A percentile compares a stretch with the other conserved stretches of the same genome.
Evolutionary conservation across 2,329 filamentous ascomycete species (phyloP).

Genomic region (Aspergillus sergii): DNA sequence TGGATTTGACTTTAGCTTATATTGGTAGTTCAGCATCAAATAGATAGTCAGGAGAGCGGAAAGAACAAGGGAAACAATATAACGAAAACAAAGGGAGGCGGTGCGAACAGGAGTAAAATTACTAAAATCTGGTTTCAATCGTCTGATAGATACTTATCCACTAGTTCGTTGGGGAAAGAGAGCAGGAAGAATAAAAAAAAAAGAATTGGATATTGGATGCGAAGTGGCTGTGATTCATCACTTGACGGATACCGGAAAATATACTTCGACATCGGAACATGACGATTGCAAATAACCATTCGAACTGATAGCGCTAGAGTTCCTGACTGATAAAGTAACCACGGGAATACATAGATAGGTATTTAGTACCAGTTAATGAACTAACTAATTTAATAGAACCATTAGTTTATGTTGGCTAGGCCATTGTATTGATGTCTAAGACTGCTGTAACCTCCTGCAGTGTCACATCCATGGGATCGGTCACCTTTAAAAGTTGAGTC

Average conservation of each 20-base stretch:
- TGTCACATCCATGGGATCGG: constrained; percentile 19
- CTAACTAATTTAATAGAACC: not conserved
- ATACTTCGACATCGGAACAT: not conserved
- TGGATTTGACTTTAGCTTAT: too few relatives aligned
- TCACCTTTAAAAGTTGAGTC: constrained; percentile 17
- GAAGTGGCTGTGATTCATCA: not conserved
- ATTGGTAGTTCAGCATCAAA: not conserved
- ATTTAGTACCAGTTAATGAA: not conserved
- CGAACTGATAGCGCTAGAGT: not conserved
- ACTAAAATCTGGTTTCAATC: not conserved
- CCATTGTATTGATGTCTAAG: not conserved
- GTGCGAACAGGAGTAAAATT: not conserved
- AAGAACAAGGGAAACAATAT: not conserved
- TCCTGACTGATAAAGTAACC: not conserved
- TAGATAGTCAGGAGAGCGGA: not conserved
- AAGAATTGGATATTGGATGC: not conserved
- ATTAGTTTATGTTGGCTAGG: not conserved
- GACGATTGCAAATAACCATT: not conserved
- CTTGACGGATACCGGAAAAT: not conserved
- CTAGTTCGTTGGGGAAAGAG: not conserved
- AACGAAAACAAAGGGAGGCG: not conserved
- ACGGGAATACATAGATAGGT: too few relatives aligned
- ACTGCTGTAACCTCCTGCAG: constrained; percentile 11
- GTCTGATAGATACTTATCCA: not conserved
- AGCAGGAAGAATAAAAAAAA: not conserved